Conservation (phyloP, 805 yeast genomes). For the Candida tibetensis region DNA sequence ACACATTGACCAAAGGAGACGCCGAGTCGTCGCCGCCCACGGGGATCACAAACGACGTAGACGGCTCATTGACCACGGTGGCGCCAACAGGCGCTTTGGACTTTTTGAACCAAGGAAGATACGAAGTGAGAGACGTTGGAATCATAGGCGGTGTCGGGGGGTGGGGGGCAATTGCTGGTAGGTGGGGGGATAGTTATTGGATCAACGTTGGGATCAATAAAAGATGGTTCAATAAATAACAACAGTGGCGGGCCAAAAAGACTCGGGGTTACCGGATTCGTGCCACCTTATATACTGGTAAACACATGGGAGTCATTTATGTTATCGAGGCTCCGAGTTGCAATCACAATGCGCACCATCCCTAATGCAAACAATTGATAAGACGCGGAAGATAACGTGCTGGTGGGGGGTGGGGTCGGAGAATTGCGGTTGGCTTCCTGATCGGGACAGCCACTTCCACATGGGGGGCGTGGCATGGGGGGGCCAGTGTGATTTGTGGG, state of each 20-base stretch:
- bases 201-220: no score
- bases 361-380: not conserved
- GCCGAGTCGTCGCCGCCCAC: slow-evolving; percentile 22
- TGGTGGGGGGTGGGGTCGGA: no score
- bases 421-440: no score
- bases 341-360: no score
- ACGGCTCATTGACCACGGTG: slow-evolving; percentile 15
- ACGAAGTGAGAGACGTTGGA: slow-evolving; percentile 10
- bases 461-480: no score
- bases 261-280: no score
- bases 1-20: slow-evolving; percentile 23
- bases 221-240: no score
- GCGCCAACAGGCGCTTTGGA: slow-evolving; percentile 2
- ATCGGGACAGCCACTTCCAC: no score
- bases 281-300: not conserved
- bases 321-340: not conserved
- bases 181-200: no score
- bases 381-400: not conserved
- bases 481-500: no score
- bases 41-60: slow-evolving; percentile 30
- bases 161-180: not conserved
- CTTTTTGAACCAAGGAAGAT: slow-evolving; percentile 15
- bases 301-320: not conserved
- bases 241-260: no score
- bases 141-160: slow-evolving; percentile 13